These are phyloP conservation scores for Ophiostoma pallidulum DNA, from an alignment of 2,329 filamentous ascomycete genomes.

Conservation along the genomic window DNA sequence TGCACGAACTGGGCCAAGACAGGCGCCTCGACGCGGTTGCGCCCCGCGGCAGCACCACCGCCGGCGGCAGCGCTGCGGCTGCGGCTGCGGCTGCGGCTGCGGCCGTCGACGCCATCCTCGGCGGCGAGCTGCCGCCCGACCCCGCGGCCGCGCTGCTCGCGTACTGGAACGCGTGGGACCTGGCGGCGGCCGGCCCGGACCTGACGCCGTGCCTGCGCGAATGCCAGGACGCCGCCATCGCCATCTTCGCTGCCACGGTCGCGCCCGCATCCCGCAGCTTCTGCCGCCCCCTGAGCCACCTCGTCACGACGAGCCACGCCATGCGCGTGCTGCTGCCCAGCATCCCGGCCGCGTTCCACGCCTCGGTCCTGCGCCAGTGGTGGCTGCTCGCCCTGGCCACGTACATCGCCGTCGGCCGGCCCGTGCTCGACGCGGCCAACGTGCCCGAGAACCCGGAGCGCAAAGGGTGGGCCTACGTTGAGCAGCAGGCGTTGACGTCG, in stretches of 20 bases:
- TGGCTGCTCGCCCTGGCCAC: constrained; percentile 73
- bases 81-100: too few relatives aligned
- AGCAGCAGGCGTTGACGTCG: constrained; percentile 60
- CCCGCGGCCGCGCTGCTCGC: constrained; percentile 60
- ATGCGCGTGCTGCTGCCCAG: constrained; percentile 75
- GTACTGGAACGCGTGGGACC: constrained; percentile 79
- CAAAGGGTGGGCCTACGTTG: constrained; percentile 69
- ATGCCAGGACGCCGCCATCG: constrained; percentile 53
- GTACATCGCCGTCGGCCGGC: constrained; percentile 68
- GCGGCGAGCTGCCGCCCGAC: constrained; percentile 34
- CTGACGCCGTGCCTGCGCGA: constrained; percentile 66
- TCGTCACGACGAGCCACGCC: constrained; percentile 80
- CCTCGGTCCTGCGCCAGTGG: constrained; percentile 73
- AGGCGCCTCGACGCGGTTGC: constrained; percentile 58
- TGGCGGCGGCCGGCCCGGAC: constrained; percentile 44
- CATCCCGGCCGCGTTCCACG: constrained; percentile 62
- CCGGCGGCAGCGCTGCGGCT: too few relatives aligned
- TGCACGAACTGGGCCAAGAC: constrained; percentile 61
- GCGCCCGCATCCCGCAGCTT: constrained; percentile 52
- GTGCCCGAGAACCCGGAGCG: constrained; percentile 53
- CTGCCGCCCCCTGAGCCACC: constrained; percentile 70
- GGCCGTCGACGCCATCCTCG: constrained; percentile 57
- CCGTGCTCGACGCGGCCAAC: constrained; percentile 57
- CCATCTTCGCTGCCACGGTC: constrained; percentile 53
- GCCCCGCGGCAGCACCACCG: constrained; percentile 35